phyloP scores from a whole-genome alignment of 2,329 filamentous ascomycete genomes.

The Coleophoma crateriformis region DNA sequence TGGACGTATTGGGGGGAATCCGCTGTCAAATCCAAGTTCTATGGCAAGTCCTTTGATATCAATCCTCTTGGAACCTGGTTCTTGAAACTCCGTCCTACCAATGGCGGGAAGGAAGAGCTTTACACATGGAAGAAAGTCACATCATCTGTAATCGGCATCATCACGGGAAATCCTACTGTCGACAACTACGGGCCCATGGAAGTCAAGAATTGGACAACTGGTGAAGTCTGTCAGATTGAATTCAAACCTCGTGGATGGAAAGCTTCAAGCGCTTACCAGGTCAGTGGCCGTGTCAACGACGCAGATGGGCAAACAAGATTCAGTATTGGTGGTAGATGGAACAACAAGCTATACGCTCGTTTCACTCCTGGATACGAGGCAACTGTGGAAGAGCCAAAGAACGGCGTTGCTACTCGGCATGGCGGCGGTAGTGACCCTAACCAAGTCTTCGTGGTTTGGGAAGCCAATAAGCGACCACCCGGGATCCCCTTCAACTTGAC shows the following conservation, averaged over 20 bases:
- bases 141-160: constrained; percentile 95
- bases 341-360: constrained; percentile 92
- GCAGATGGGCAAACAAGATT: constrained; percentile 74
- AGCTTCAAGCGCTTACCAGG: constrained; percentile 82
- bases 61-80: constrained; percentile 98
- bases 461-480: constrained; percentile 73
- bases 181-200: constrained; percentile 98
- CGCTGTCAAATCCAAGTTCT: constrained; percentile 92
- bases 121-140: constrained; percentile 99
- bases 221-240: constrained; percentile 81
- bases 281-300: constrained; percentile 81
- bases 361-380: constrained; percentile 87
- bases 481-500: constrained; percentile 97
- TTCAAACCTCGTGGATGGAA: constrained; percentile 98
- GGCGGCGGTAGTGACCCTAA: constrained; percentile 58
- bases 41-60: constrained; percentile 95
- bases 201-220: constrained; percentile 94
- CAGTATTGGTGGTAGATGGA: constrained; percentile 92
- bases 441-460: constrained; percentile 87
- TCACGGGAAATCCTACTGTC: constrained; percentile 92
- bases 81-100: constrained; percentile 70
- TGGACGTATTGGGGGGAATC: constrained; percentile 99
- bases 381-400: constrained; percentile 51
- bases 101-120: constrained; percentile 74
- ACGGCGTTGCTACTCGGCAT: constrained; percentile 29